A percentile compares a stretch with the other conserved stretches of the same genome.
These are phyloP conservation scores for Nyssa sinensis DNA, from an alignment of 148 eudicot species.

Conservation along the genomic window DNA sequence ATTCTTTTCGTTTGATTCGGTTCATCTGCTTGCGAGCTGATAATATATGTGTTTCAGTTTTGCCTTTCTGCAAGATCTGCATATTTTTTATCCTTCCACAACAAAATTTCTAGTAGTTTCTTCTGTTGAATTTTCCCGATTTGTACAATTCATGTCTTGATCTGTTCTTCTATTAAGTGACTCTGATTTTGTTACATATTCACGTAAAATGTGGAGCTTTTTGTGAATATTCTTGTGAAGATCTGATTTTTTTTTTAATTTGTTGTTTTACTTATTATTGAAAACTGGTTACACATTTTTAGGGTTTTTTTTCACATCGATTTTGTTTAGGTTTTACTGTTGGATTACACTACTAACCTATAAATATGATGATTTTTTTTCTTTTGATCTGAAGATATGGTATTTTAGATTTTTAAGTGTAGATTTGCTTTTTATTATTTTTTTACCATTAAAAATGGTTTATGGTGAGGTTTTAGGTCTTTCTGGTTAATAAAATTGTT, in stretches of 20 bases:
- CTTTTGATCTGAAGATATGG: background rate
- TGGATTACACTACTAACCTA: background rate
- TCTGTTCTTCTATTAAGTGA: background rate
- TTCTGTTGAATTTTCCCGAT: background rate
- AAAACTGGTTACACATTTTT: background rate
- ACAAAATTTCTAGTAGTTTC: background rate
- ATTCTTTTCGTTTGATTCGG: background rate
- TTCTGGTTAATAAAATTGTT: no score
- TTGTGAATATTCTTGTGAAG: background rate
- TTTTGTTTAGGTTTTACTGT: background rate
- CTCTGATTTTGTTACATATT: background rate
- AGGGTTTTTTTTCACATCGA: background rate
- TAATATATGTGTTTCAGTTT: background rate
- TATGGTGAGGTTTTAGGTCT: no score
- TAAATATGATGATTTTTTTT: background rate
- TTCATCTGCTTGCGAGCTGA: background rate
- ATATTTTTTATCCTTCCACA: background rate
- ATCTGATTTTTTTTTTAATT: background rate
- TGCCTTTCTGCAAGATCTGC: conserved; percentile 4
- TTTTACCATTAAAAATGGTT: background rate
- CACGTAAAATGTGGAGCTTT: background rate
- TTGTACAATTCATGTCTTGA: background rate
- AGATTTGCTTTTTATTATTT: background rate
- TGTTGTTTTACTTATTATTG: background rate
- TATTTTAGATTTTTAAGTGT: background rate